Conservation (phyloP, 2,329 filamentous ascomycete species). For the Chalara sp. region DNA sequence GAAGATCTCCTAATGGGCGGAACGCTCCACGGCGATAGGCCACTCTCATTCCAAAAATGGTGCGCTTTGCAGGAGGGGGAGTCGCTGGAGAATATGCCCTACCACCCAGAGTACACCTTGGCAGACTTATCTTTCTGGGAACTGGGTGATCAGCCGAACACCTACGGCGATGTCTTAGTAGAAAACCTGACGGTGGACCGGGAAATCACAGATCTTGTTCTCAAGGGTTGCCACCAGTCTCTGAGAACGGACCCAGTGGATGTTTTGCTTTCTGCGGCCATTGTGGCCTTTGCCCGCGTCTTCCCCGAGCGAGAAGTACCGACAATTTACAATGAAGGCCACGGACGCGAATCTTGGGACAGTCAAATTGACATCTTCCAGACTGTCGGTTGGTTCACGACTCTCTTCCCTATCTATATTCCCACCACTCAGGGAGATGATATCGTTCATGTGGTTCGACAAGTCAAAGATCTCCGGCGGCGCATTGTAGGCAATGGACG, state of each 20-base stretch:
- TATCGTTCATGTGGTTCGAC: neutral
- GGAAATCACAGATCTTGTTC: no score
- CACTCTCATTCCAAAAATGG: no score
- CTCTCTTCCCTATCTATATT: constrained; percentile 28
- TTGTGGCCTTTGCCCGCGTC: constrained; percentile 27
- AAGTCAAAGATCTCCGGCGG: neutral
- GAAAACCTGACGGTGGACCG: no score
- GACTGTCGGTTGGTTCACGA: constrained; percentile 41
- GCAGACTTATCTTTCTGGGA: no score
- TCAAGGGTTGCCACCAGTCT: no score
- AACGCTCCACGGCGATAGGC: no score
- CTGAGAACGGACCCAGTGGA: constrained; percentile 36
- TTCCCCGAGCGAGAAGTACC: constrained; percentile 32
- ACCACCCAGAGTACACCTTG: no score
- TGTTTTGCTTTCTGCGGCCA: constrained; percentile 30
- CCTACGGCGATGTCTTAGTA: no score
- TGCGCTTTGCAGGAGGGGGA: no score
- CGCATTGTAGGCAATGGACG: neutral
- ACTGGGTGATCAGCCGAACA: no score
- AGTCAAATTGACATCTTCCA: constrained; percentile 28
- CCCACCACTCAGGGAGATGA: neutral
- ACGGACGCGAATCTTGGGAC: constrained; percentile 33
- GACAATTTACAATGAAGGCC: constrained; percentile 34
- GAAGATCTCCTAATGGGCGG: no score
- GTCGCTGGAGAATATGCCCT: no score